Evolutionary conservation across 2,329 filamentous ascomycete genomes (phyloP).

Genomic region (Aspergillus sp.): DNA sequence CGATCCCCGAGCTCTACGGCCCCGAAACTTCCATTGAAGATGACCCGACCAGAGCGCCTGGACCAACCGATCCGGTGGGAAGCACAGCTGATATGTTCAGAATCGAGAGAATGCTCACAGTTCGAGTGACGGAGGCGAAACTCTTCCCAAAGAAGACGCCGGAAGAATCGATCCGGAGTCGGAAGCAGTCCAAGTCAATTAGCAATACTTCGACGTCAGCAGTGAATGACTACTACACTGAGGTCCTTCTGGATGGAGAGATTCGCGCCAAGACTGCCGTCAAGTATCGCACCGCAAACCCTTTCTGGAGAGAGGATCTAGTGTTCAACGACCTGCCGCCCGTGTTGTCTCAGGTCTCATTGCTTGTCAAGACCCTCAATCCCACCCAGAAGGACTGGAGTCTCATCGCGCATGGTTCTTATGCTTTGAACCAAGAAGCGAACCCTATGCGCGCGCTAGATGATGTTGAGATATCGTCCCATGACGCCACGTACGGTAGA

Average conservation of each 20-base stretch:
- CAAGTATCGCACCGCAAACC: slow-evolving; percentile 43
- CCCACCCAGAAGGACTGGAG: slow-evolving; percentile 51
- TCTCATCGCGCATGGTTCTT: slow-evolving; percentile 44
- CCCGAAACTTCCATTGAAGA: slow-evolving; percentile 46
- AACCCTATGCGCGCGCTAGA: slow-evolving; percentile 41
- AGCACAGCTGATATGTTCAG: slow-evolving; percentile 61
- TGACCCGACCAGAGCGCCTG: slow-evolving; percentile 39
- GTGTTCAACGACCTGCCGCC: slow-evolving; percentile 47
- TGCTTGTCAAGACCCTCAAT: slow-evolving; percentile 47
- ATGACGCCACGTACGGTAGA: slow-evolving; percentile 48
- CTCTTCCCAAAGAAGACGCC: slow-evolving; percentile 40
- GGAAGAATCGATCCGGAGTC: slow-evolving; percentile 30
- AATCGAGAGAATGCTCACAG: slow-evolving; percentile 59
- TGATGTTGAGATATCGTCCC: slow-evolving; percentile 47
- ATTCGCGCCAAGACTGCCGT: slow-evolving; percentile 49
- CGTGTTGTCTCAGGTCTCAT: slow-evolving; percentile 45
- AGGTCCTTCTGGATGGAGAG: slow-evolving; percentile 49
- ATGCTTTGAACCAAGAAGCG: slow-evolving; percentile 40
- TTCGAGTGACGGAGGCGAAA: slow-evolving; percentile 63
- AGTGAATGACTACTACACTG: slow-evolving; percentile 46
- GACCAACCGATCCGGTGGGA: slow-evolving; percentile 24
- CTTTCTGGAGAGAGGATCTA: slow-evolving; percentile 52
- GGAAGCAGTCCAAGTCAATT: slow-evolving; percentile 32
- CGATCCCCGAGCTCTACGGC: slow-evolving; percentile 85
- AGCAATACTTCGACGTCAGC: slow-evolving; percentile 21